Percentiles rank a stretch among this genome's conserved stretches.
These are phyloP conservation scores for Leccinum griseonigrum DNA, from an alignment of 1,284 basidiomycete genomes.

Conservation along the genomic window DNA sequence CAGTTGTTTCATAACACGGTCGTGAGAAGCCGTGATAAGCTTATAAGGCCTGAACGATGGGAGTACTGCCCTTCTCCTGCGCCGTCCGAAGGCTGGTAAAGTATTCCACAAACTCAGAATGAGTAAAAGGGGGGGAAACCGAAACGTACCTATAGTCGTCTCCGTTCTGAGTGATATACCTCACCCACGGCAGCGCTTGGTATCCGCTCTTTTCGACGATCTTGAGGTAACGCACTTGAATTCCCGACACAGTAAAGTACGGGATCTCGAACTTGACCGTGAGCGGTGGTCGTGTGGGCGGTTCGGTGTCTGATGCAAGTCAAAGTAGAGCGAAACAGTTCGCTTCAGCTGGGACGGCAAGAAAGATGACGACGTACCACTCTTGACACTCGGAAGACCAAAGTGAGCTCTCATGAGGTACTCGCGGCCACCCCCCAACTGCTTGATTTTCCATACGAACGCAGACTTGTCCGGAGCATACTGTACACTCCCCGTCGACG, in stretches of 20 bases:
- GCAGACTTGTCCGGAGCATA: constrained; percentile 96
- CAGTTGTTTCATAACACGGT: background rate
- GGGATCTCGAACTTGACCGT: constrained; percentile 98
- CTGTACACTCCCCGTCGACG: constrained; percentile 88
- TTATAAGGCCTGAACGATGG: constrained; percentile 49
- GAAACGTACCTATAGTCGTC: constrained; percentile 84
- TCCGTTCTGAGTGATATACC: constrained; percentile 94
- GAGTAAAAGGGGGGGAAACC: background rate
- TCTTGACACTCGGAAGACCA: constrained; percentile 86
- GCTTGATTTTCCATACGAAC: constrained; percentile 98
- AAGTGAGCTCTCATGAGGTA: constrained; percentile 97
- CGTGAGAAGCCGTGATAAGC: background rate
- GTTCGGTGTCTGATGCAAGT: constrained; percentile 15
- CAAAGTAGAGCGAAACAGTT: background rate
- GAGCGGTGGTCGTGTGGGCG: constrained; percentile 81
- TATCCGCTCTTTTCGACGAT: constrained; percentile 99
- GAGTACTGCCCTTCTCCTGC: constrained; percentile 70
- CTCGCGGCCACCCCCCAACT: constrained; percentile 88
- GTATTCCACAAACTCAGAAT: background rate
- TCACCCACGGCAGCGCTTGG: constrained; percentile 89
- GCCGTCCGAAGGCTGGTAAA: constrained; percentile 65
- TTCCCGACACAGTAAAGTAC: constrained; percentile 96
- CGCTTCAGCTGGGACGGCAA: background rate
- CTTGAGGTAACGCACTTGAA: constrained; percentile 95
- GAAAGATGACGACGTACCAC: constrained; percentile 49